Conservation (phyloP, 2,329 filamentous ascomycete genomes). For the Shiraia sp. region DNA sequence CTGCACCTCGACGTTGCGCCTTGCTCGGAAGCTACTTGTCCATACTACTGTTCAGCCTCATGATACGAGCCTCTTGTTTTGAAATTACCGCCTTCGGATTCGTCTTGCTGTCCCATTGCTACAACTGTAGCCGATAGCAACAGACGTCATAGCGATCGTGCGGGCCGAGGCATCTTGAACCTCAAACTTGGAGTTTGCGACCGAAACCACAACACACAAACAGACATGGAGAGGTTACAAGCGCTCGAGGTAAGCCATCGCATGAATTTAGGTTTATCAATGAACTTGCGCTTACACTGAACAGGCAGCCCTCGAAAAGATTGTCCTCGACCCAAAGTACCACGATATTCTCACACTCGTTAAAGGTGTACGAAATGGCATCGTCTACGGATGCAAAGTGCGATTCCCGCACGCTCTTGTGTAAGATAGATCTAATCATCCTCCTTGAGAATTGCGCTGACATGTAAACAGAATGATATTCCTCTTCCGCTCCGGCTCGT, state of each 20-base stretch:
- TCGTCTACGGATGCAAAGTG: slow-evolving; percentile 95
- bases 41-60: slow-evolving; percentile 10
- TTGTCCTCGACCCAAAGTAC: slow-evolving; percentile 81
- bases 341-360: slow-evolving; percentile 82
- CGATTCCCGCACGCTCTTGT: slow-evolving; percentile 97
- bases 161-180: slow-evolving; percentile 29
- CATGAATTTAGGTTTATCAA: neutral
- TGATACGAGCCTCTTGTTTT: slow-evolving; percentile 2
- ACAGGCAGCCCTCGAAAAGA: slow-evolving; percentile 71
- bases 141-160: slow-evolving; percentile 22
- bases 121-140: slow-evolving; percentile 6
- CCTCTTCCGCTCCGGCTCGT: slow-evolving; percentile 87
- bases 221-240: slow-evolving; percentile 38
- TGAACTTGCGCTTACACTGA: slow-evolving; percentile 6
- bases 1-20: slow-evolving; percentile 17
- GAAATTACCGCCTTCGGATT: neutral
- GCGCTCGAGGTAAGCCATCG: slow-evolving; percentile 32
- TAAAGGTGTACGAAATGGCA: slow-evolving; percentile 94
- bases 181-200: slow-evolving; percentile 5
- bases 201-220: slow-evolving; percentile 4
- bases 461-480: slow-evolving; percentile 78
- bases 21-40: slow-evolving; percentile 14
- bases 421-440: slow-evolving; percentile 45
- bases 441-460: slow-evolving; percentile 1
- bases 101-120: neutral